These are phyloP conservation scores for Kondoa subrosea DNA, from an alignment of 768 basidiomycete genomes.

Conservation along the genomic window DNA sequence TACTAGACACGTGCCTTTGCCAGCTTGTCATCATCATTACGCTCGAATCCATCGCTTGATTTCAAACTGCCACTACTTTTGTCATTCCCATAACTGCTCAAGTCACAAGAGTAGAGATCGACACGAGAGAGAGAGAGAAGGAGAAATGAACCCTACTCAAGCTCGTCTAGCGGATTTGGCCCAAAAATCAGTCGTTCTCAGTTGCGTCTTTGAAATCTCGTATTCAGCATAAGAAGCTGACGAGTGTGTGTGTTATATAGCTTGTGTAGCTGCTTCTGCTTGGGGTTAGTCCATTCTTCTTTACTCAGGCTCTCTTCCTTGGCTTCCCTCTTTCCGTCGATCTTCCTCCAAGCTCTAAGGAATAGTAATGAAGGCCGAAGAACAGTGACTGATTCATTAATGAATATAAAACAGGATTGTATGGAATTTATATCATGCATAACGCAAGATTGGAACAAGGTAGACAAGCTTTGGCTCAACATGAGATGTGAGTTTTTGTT, in stretches of 20 bases:
- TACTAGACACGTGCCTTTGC: too few relatives aligned
- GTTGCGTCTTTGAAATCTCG: background rate
- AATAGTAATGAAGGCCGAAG: too few relatives aligned
- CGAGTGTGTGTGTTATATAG: background rate
- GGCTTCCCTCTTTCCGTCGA: too few relatives aligned
- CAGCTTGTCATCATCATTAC: too few relatives aligned
- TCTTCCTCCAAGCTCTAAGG: too few relatives aligned
- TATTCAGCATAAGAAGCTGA: background rate
- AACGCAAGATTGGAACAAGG: background rate
- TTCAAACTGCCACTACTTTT: too few relatives aligned
- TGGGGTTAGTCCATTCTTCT: too few relatives aligned
- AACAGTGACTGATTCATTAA: background rate
- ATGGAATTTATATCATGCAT: background rate
- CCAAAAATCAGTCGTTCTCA: background rate
- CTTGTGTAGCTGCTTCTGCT: background rate
- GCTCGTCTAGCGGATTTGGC: background rate
- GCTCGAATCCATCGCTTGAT: too few relatives aligned
- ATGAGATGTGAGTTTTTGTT: background rate
- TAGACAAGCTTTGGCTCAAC: background rate
- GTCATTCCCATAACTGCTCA: too few relatives aligned
- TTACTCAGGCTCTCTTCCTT: too few relatives aligned
- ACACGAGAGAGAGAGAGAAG: too few relatives aligned
- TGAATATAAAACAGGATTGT: background rate
- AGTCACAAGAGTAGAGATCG: too few relatives aligned
- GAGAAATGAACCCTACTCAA: background rate